These are phyloP conservation scores for Lotmaria passim DNA, from an alignment of 208 protist genomes.

Conservation along the genomic window DNA sequence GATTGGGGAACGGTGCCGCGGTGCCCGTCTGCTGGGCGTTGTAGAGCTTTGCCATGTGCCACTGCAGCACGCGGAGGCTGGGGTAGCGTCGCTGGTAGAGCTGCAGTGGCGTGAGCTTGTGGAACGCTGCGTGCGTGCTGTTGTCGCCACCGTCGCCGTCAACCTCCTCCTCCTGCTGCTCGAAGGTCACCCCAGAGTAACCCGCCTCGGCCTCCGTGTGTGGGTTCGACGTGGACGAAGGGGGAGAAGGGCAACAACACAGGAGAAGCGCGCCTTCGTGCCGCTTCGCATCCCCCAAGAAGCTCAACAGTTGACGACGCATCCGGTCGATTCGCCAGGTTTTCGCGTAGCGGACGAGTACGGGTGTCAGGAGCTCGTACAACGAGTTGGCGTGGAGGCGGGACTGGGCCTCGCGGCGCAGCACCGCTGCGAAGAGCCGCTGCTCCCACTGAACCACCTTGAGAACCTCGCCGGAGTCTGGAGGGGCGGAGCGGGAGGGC, in stretches of 20 bases:
- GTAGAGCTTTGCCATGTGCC: constrained; percentile 31
- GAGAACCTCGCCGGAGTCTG: constrained; percentile 52
- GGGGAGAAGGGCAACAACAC: constrained; percentile 9
- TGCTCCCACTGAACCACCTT: constrained; percentile 61
- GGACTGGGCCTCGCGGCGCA: constrained; percentile 38
- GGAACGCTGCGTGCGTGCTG: neutral
- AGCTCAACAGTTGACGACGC: constrained; percentile 26
- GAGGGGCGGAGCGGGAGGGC: constrained; percentile 29
- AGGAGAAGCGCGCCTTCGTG: constrained; percentile 9
- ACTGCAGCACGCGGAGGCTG: constrained; percentile 34
- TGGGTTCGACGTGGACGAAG: neutral
- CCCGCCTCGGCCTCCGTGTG: neutral
- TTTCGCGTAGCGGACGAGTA: constrained; percentile 39
- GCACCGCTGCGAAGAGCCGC: constrained; percentile 44
- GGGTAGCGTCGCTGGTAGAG: constrained; percentile 31
- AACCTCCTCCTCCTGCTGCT: constrained; percentile 1
- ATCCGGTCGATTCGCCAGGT: constrained; percentile 37
- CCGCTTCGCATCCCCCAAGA: constrained; percentile 30
- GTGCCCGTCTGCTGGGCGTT: constrained; percentile 28
- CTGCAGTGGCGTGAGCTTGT: constrained; percentile 13
- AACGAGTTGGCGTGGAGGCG: neutral
- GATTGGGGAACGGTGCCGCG: constrained; percentile 25
- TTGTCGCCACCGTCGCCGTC: neutral
- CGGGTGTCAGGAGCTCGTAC: constrained; percentile 9
- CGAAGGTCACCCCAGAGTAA: constrained; percentile 4